Evolutionary conservation across 768 basidiomycete species (phyloP), one percentile per base, ranked within the genome.

Genomic region (Pholiota molesta): DNA sequence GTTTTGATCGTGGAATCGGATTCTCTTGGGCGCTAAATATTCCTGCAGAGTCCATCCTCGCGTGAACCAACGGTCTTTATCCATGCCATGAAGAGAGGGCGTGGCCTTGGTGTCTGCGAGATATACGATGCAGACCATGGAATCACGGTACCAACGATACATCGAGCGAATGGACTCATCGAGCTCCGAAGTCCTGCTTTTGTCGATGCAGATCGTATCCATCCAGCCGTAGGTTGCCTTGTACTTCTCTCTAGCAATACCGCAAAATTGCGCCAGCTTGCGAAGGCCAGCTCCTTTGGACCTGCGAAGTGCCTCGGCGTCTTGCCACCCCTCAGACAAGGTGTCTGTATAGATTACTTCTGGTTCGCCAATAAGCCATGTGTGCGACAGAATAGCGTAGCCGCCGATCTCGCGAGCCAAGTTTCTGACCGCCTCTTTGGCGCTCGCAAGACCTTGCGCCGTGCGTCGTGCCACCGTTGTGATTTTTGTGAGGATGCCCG

Each of bases 121-220:
- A 31, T 59, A 40, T 7, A 63, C 39, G 23, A 63, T 60, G 47
- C 62, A 63, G 35, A 60, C 6, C 19, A 14, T 44, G 8, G 62
- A 63, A 42, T 57, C 51, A 10, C 13, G 37, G 35, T 63, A 60
- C 62, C 62, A 63, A 2, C 52, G 31, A 29, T 55, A 63, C 62
- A 63, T 59, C 5, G 62, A 63, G n/a, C 57, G 39, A 26, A 63
- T 63, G 16, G 62, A 63, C 21, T 63, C 62, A 23, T 63, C 62
- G 23, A 63, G 62, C 19, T 63, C 62, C 13, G 62, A 47, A 31
- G 52, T 63, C 39, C 62, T 60, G n/a, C 39, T 28, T 37, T 63
- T 60, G 44, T 57, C 53, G 37, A 63, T 63, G 62, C 59, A 63
- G 21, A 52, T 40, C 6, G 62, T 56, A 40, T 63, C 62, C 14